phyloP scores from a whole-genome alignment of 352 stramenopile genomes.

The Aphanomyces stellatus region DNA sequence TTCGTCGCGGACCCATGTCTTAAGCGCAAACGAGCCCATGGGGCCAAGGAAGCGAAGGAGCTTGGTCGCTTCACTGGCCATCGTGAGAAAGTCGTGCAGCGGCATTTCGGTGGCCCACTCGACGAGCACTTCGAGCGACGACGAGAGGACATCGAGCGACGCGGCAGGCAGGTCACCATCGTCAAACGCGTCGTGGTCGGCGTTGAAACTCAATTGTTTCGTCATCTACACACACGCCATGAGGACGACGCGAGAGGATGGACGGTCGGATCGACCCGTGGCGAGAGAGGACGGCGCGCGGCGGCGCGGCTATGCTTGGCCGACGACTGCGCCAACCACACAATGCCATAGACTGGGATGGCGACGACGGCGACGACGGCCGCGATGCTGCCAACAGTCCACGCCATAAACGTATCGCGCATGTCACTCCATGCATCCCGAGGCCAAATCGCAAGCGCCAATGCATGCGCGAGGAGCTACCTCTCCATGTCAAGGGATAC shows the following conservation, averaged over 20 bases:
- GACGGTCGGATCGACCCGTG: not conserved
- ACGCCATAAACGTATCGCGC: not conserved
- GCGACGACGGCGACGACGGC: not conserved
- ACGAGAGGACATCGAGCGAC: not conserved
- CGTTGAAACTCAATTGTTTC: conserved; percentile 6
- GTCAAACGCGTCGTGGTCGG: not conserved
- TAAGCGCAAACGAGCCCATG: not conserved
- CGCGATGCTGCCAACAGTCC: not conserved
- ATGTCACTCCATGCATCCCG: not conserved
- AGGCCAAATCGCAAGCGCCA: not conserved
- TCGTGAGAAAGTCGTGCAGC: conserved; percentile 10
- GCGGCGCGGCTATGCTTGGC: not conserved
- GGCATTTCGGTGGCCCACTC: conserved; percentile 1
- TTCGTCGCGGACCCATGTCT: not conserved
- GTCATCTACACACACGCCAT: not conserved
- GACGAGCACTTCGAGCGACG: conserved; percentile 4
- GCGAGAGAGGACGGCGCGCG: not conserved
- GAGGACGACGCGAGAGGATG: not conserved
- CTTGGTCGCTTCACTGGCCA: not conserved
- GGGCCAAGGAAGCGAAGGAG: not conserved
- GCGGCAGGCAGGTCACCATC: not conserved
- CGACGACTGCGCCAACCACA: not conserved
- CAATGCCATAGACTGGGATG: not conserved
- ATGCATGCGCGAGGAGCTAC: not conserved
- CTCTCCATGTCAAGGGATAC: not conserved